These are phyloP conservation scores for Globisporangium cystogenes DNA, from an alignment of 352 stramenopile species.

Conservation along the genomic window DNA sequence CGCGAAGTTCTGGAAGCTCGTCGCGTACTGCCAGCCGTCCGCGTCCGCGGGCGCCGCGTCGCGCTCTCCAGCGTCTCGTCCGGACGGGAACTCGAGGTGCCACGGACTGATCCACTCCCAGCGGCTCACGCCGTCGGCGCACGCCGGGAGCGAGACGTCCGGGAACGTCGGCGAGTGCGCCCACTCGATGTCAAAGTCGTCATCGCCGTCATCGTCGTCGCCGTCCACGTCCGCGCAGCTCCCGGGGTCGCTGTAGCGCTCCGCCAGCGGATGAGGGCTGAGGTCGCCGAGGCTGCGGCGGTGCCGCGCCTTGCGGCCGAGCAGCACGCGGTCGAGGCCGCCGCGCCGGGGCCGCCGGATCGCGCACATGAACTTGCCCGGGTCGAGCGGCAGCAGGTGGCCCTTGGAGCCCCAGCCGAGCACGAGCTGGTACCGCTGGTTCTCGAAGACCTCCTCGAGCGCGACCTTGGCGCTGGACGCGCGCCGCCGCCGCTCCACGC, in stretches of 20 bases:
- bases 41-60: constrained; percentile 15
- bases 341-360: constrained; percentile 13
- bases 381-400: constrained; percentile 65
- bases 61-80: not conserved
- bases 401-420: constrained; percentile 73
- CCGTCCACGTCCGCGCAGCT: no score
- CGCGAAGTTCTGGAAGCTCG: constrained; percentile 53
- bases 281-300: no score
- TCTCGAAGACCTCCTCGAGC: constrained; percentile 58
- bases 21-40: constrained; percentile 63
- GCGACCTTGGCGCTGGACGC: constrained; percentile 17
- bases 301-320: no score
- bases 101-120: constrained; percentile 78
- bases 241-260: no score
- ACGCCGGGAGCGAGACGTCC: constrained; percentile 29
- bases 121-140: constrained; percentile 1
- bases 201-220: not conserved
- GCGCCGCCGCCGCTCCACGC: no score
- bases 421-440: constrained; percentile 66
- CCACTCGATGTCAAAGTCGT: constrained; percentile 23
- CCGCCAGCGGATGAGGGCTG: no score
- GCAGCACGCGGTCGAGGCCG: not conserved
- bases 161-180: constrained; percentile 44
- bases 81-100: constrained; percentile 36
- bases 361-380: constrained; percentile 55